Evolutionary conservation across 305 asterid genomes (phyloP), one percentile per base, ranked within the genome.

Genomic region (Fraxinus platypoda): DNA sequence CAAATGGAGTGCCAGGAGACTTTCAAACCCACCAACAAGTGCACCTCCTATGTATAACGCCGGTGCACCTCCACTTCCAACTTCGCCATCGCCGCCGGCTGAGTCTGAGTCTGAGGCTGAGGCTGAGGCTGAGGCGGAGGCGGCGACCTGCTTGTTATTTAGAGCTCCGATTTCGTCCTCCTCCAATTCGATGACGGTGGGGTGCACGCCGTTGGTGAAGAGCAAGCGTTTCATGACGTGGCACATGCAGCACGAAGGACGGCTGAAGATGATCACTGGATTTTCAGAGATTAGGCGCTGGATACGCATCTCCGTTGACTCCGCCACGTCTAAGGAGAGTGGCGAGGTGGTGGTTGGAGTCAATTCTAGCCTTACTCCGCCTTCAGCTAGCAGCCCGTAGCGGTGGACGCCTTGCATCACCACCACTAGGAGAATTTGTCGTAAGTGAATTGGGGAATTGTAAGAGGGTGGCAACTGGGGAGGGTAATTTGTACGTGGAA

Each of bases 211-310:
- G 62, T 91, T 54, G 86, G 90, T 75, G 46, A 95, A 87, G 41
- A 95, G 92, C 85, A 95, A 91, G 62, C 87, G 84, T 81, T 88
- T 91, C 98, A 92, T 95, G 79, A 91, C 98, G 83, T 95, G 95
- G 90, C 98, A 95, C 98, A 95, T 95, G 95, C 95, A 94, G 84
- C 98, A 95, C 26, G 95, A 81, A 0, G 97, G 79, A 8, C 97
- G 95, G 89, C 89, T 91, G 87, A 94, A 95, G 76, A 95, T 94
- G 80, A 95, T 74, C 77, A 95, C 91, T 9, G 98, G 94, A 25
- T 92, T 95, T 78, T 95, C 98, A 25, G 91, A 68, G 62, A 95
- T 86, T 74, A 95, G 94, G 76, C 98, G 97, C 6, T 85, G 95
- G 90, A 92, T 88, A 35, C 97, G 93, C 94, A 83, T 91, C 94